Percentiles rank a stretch among this genome's conserved stretches.
phyloP scores from a whole-genome alignment of 1,284 basidiomycete species.

The Apiotrichum sp. region DNA sequence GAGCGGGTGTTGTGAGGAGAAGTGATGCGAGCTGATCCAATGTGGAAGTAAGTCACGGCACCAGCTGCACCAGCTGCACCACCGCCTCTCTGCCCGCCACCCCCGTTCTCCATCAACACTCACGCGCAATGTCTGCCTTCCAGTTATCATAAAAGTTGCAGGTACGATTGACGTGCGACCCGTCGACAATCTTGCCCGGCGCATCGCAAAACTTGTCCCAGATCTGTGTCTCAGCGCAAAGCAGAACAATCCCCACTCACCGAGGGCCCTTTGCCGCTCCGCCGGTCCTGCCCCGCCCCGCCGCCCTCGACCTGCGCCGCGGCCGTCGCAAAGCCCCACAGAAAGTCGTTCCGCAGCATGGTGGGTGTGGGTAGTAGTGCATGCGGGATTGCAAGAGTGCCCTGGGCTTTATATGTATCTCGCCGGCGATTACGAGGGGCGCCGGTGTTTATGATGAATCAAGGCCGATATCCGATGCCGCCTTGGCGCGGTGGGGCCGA shows the following conservation, averaged over 20 bases:
- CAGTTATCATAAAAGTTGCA: slow-evolving; percentile 64
- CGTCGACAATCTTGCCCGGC: slow-evolving; percentile 62
- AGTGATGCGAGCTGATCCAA: too few species aligned
- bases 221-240: slow-evolving; percentile 50
- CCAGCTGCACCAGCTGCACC: too few species aligned
- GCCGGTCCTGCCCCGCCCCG: slow-evolving; percentile 21
- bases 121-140: slow-evolving; percentile 59
- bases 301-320: slow-evolving; percentile 30
- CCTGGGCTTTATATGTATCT: too few species aligned
- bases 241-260: slow-evolving; percentile 11
- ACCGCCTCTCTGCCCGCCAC: not conserved
- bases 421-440: too few species aligned
- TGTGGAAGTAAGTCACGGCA: too few species aligned
- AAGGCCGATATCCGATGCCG: too few species aligned
- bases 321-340: slow-evolving; percentile 70
- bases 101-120: slow-evolving; percentile 5
- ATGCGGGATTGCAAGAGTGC: too few species aligned
- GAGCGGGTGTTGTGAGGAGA: too few species aligned
- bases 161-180: slow-evolving; percentile 60
- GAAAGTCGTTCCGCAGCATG: slow-evolving; percentile 50
- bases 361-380: slow-evolving; percentile 2
- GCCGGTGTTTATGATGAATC: too few species aligned
- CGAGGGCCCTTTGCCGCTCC: slow-evolving; percentile 26
- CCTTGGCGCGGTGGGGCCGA: too few species aligned
- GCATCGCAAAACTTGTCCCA: slow-evolving; percentile 67